Base-by-base conservation (phyloP, 352 stramenopile genomes). In the Peronosclerospora sorghi region DNA sequence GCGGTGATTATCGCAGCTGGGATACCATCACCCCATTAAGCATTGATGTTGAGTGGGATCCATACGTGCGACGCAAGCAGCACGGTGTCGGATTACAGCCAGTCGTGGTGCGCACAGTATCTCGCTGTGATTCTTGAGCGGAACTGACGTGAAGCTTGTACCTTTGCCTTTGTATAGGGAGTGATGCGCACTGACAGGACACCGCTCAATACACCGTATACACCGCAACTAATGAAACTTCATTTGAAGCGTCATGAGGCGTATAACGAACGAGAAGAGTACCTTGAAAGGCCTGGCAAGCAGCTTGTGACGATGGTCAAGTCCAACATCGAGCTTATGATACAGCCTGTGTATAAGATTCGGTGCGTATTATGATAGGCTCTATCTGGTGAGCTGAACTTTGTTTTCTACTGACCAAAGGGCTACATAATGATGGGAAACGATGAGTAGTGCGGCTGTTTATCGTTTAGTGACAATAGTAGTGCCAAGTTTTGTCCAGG, bases 131-230 rank as follows among this genome's bases (percentile, higher is more conserved):
- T 13, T 51, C 23, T 26, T 14, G 39, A 32, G 35, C 4, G 8
- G 8, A 37, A 40, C 21, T 17, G 2, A 18, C 28, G 9, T 34
- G 17, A 18, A n/a, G 18, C 2, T 4, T 9, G n/a, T 40, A 15
- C 5, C 7, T 36, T 26, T 13, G 19, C 13, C 15, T 23, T 47
- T 17, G 38, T 43, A 21, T 41, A 86, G 72, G 60, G 70, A 30
- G 68, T 80, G 45, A 20, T 75, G 18, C 70, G 77, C 8, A 87
- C 84, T 23, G 73, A 86, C 50, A 59, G 73, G 15, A 89, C 77
- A 54, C 77, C 77, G 36, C 55, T 89, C 5, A 89, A 89, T 45
- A 89, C 77, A 37, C 77, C 77, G 40, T 89, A 83, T 49, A 89
- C 77, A n/a, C 77, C 77, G 26, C 73, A 86, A 34, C 65, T 89